Conservation (phyloP, 257 asterid genomes). For the Solanum stenotomum region DNA sequence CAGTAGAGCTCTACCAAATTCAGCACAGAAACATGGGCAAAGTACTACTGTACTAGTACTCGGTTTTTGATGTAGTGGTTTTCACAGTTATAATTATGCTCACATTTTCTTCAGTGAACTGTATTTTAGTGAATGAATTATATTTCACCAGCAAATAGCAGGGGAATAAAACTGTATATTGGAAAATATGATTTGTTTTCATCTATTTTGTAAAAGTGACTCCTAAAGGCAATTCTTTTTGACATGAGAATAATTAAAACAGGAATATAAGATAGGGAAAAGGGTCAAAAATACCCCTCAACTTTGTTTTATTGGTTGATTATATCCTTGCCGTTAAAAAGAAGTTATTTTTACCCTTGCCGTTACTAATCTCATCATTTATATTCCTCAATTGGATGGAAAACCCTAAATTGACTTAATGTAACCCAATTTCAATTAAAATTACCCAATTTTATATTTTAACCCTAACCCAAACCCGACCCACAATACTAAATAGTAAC, state of each 20-base stretch:
- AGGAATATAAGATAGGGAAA: not conserved
- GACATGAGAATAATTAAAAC: not conserved
- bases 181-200: not conserved
- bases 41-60: not conserved
- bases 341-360: no score
- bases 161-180: not conserved
- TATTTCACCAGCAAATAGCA: not conserved
- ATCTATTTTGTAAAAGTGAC: not conserved
- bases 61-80: not conserved
- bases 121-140: not conserved
- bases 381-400: no score
- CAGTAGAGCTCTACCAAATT: not conserved
- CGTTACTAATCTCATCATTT: no score
- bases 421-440: no score
- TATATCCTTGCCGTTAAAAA: no score
- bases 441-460: no score
- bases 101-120: not conserved
- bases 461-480: no score
- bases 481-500: no score
- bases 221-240: not conserved
- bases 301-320: no score
- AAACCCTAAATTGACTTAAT: no score
- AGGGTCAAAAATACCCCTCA: no score
- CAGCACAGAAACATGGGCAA: not conserved
- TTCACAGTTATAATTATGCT: not conserved